Percentiles rank a stretch among this genome's conserved stretches.
Evolutionary conservation across 208 protist species (phyloP).

Genomic region (Leptomonas pyrrhocoris): DNA sequence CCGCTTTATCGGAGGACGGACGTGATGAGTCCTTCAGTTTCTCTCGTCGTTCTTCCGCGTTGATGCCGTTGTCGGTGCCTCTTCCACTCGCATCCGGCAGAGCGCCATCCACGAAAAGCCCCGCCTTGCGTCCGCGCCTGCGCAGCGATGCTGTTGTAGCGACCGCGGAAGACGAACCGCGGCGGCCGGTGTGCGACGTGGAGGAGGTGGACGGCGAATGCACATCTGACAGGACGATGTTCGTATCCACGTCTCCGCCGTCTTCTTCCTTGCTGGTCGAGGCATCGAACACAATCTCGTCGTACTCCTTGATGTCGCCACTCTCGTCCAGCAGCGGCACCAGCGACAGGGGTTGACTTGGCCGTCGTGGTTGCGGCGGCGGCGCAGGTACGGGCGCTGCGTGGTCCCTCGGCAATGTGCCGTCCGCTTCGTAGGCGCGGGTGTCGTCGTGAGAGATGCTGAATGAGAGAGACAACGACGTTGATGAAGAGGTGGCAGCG

Average conservation of each 20-base stretch:
- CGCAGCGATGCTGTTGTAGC: not conserved
- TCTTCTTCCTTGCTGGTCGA: constrained; percentile 5
- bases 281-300: not conserved
- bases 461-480: not conserved
- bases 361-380: not conserved
- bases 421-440: not conserved
- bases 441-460: constrained; percentile 6
- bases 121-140: not conserved
- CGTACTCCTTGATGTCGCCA: not conserved
- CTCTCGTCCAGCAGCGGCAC: not conserved
- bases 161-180: not conserved
- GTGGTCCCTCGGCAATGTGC: not conserved
- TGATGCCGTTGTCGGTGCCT: not conserved
- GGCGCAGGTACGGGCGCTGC: not conserved
- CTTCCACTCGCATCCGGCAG: not conserved
- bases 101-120: not conserved
- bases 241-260: not conserved
- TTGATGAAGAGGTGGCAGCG: not conserved
- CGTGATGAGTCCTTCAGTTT: not conserved
- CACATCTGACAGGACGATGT: not conserved
- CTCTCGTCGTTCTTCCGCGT: too few relatives aligned
- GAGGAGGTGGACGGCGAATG: not conserved
- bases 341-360: not conserved
- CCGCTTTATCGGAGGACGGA: not conserved
- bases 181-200: not conserved